These are phyloP conservation scores for Nitzschia sp. DNA, from an alignment of 108 stramenopile genomes.

Conservation along the genomic window DNA sequence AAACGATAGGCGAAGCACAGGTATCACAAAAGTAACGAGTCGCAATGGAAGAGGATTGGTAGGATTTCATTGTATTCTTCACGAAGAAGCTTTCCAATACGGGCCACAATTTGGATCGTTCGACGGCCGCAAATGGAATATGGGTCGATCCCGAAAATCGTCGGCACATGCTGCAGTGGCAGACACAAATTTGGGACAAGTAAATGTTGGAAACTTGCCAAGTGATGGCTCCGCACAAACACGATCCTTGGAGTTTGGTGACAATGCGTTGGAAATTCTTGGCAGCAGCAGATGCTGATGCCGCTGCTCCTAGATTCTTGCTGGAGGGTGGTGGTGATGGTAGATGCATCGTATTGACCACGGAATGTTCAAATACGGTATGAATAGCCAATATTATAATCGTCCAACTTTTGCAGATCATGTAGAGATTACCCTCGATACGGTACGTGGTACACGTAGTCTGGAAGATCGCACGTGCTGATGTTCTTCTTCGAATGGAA, in stretches of 20 bases:
- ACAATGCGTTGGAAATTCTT: not conserved
- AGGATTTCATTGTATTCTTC: not conserved
- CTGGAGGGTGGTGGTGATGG: no score
- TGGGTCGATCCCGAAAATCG: not conserved
- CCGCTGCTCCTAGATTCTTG: no score
- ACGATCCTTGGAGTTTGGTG: not conserved
- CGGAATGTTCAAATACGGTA: no score
- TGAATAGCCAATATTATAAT: no score
- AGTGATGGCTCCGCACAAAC: not conserved
- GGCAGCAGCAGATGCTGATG: no score
- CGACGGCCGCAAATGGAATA: constrained; percentile 10
- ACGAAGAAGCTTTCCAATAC: not conserved
- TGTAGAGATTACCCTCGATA: no score
- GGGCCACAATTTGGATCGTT: not conserved
- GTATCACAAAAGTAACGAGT: constrained; percentile 10
- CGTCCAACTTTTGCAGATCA: no score
- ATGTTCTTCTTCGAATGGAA: no score
- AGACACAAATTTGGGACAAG: constrained; percentile 1
- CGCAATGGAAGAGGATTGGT: constrained; percentile 6
- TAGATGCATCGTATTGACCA: no score
- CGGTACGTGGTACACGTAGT: no score
- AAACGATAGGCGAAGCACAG: not conserved
- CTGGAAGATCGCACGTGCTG: no score
- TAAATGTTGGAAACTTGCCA: constrained; percentile 1
- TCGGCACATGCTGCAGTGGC: constrained; percentile 8